Percentiles rank a stretch among this genome's conserved stretches.
phyloP scores from a whole-genome alignment of 106 monocot genomes.

The Apostasia shenzhenica region DNA sequence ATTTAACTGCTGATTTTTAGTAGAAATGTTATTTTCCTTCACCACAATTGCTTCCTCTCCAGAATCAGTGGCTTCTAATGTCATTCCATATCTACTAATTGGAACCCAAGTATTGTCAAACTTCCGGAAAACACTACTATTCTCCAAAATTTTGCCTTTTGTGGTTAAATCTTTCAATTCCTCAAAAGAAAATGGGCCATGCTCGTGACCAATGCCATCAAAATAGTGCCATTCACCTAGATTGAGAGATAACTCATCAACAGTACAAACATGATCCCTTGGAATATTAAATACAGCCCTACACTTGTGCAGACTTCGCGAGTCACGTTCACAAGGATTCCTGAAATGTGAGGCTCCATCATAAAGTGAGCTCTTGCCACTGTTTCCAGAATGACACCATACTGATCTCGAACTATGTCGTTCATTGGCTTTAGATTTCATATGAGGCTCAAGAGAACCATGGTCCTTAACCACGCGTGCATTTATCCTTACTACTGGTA shows the following conservation, averaged over 20 bases:
- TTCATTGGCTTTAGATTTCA: conserved; percentile 38
- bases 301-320: conserved; percentile 41
- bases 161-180: conserved; percentile 62
- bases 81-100: conserved; percentile 16
- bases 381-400: conserved; percentile 32
- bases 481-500: conserved; percentile 83
- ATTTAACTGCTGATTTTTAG: not conserved
- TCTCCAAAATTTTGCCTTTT: conserved; percentile 50
- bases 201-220: conserved; percentile 86
- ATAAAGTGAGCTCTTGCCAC: conserved; percentile 33
- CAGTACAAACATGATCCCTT: conserved; percentile 67
- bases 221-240: conserved; percentile 89
- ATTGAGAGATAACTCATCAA: conserved; percentile 61
- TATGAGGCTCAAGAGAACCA: conserved; percentile 41
- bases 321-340: conserved; percentile 40
- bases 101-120: conserved; percentile 89
- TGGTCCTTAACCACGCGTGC: conserved; percentile 79
- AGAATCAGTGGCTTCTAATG: conserved; percentile 7
- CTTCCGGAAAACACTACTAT: conserved; percentile 84
- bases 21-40: conserved; percentile 14
- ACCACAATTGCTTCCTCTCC: conserved; percentile 14
- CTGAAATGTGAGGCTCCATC: conserved; percentile 39
- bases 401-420: conserved; percentile 44
- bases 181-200: conserved; percentile 77
- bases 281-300: conserved; percentile 39